Conservation (phyloP, 164 flowering plant species). For the Vitis amurensis region DNA sequence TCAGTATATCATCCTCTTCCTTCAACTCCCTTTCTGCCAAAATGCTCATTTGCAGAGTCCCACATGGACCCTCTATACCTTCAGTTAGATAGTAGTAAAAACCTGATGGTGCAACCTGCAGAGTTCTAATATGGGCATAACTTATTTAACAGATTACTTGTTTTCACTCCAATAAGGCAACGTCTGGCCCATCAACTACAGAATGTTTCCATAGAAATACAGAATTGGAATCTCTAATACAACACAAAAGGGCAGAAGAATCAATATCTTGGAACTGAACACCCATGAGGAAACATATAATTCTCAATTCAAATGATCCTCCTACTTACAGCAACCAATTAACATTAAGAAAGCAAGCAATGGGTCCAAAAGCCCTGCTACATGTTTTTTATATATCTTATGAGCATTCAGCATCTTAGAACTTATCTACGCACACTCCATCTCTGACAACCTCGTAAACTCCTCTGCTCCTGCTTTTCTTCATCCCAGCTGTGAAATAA, state of each 20-base stretch:
- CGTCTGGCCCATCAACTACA: neutral
- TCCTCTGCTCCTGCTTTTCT: constrained; percentile 62
- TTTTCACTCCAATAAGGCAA: neutral
- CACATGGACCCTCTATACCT: no score
- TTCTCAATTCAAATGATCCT: neutral
- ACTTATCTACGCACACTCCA: constrained; percentile 75
- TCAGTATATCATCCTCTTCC: no score
- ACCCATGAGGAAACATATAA: neutral
- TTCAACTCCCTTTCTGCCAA: no score
- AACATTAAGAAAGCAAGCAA: neutral
- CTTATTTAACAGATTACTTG: no score
- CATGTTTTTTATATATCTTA: neutral
- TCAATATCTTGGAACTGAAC: no score
- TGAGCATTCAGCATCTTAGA: constrained; percentile 28
- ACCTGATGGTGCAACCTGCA: no score
- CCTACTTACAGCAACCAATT: neutral
- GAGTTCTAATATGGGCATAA: no score
- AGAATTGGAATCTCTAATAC: neutral
- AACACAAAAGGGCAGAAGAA: neutral
- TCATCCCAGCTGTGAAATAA: constrained; percentile 74
- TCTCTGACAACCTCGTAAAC: constrained; percentile 79
- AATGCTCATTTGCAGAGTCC: no score
- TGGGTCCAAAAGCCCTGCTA: neutral
- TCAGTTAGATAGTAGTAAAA: no score
- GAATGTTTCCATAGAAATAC: neutral